phyloP scores from a whole-genome alignment of 1,139 yeast species.

The Yamadazyma dushanensis region DNA sequence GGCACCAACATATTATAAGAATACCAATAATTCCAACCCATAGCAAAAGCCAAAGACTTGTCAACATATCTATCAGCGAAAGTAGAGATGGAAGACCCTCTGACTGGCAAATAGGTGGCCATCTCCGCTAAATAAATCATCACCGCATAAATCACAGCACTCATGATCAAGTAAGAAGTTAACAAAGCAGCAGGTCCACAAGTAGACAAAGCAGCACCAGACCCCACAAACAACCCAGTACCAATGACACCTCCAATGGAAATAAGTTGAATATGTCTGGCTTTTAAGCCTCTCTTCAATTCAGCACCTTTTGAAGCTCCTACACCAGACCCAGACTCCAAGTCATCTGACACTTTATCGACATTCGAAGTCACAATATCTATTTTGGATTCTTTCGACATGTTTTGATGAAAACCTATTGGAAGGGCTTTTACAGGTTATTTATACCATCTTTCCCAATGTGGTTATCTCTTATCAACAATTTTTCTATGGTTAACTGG shows the following conservation, averaged over 20 bases:
- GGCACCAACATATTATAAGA: slow-evolving; percentile 75
- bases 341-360: slow-evolving; percentile 11
- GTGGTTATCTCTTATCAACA: no score
- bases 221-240: slow-evolving; percentile 43
- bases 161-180: slow-evolving; percentile 42
- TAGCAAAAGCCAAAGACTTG: slow-evolving; percentile 71
- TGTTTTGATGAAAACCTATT: slow-evolving; percentile 1
- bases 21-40: slow-evolving; percentile 78
- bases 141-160: slow-evolving; percentile 54
- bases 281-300: slow-evolving; percentile 38
- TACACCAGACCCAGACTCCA: slow-evolving; percentile 9
- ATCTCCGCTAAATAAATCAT: slow-evolving; percentile 76
- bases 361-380: slow-evolving; percentile 11
- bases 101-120: slow-evolving; percentile 74
- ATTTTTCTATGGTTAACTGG: no score
- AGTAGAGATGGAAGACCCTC: slow-evolving; percentile 53
- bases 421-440: no score
- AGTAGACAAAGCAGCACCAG: slow-evolving; percentile 44
- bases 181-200: slow-evolving; percentile 48
- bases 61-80: slow-evolving; percentile 51
- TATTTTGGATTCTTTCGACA: slow-evolving; percentile 9
- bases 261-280: slow-evolving; percentile 40
- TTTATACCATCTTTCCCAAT: no score
- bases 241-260: slow-evolving; percentile 46
- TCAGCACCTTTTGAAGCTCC: slow-evolving; percentile 15